Evolutionary conservation across 441 rosid genomes (phyloP).

Genomic region (Breynia disticha): DNA sequence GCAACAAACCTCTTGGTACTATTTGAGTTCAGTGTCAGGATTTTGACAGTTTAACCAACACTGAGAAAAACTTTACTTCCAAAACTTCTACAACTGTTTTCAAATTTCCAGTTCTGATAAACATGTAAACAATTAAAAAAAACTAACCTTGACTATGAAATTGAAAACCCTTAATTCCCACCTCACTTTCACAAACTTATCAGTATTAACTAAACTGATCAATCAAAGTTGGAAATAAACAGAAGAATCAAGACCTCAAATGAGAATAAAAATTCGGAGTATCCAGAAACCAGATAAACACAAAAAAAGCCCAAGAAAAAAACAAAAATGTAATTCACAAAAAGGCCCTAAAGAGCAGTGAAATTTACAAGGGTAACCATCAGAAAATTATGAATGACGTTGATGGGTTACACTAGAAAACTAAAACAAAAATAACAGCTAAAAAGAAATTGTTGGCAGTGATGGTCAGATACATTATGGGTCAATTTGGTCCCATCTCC

Average conservation of each 20-base stretch:
- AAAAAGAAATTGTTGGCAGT: background rate
- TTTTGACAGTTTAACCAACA: conserved; percentile 34
- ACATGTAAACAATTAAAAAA: background rate
- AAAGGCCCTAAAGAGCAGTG: conserved; percentile 1
- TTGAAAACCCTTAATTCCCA: conserved; percentile 15
- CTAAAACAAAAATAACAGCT: conserved; percentile 17
- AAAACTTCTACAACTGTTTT: conserved; percentile 6
- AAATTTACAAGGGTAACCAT: conserved; percentile 30
- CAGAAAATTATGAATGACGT: conserved; percentile 44
- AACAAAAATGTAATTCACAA: conserved; percentile 6
- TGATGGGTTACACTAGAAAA: conserved; percentile 39
- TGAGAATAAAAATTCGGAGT: conserved; percentile 23
- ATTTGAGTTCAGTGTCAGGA: conserved; percentile 13
- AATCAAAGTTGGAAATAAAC: too few species aligned
- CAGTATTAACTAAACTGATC: background rate
- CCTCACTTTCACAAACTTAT: conserved; percentile 8
- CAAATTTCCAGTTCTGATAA: conserved; percentile 3
- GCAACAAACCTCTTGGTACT: conserved; percentile 14
- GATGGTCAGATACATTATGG: conserved; percentile 18
- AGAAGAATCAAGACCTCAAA: conserved; percentile 8
- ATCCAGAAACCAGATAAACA: conserved; percentile 21
- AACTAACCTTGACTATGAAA: conserved; percentile 19
- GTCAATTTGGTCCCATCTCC: conserved; percentile 49
- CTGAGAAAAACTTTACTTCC: conserved; percentile 11
- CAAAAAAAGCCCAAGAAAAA: too few species aligned